Evolutionary conservation across 2,329 filamentous ascomycete genomes (phyloP).

Genomic region (Aspergillus tanneri): DNA sequence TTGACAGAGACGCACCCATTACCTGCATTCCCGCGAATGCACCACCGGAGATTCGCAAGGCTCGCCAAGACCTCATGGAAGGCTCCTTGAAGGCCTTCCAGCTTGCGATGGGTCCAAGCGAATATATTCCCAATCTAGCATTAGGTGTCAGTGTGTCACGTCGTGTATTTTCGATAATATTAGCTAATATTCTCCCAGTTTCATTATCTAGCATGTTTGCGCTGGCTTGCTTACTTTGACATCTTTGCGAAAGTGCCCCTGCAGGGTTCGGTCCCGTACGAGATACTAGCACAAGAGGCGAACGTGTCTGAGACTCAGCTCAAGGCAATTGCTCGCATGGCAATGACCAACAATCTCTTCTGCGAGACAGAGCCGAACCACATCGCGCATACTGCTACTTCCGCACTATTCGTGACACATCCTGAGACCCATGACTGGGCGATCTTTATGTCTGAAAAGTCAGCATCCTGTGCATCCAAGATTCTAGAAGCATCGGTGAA

Average conservation of each 20-base stretch:
- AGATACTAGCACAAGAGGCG: constrained; percentile 25
- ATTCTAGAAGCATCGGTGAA: constrained; percentile 22
- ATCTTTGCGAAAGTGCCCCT: constrained; percentile 31
- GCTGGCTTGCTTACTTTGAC: constrained; percentile 32
- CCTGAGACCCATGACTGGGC: constrained; percentile 49
- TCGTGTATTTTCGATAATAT: too few species aligned
- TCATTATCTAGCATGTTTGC: constrained; percentile 11
- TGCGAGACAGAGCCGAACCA: constrained; percentile 50
- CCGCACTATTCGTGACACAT: constrained; percentile 44
- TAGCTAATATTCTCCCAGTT: neutral
- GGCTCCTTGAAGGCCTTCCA: neutral
- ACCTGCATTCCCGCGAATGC: neutral
- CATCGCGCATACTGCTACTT: constrained; percentile 58
- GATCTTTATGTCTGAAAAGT: constrained; percentile 46
- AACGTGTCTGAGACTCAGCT: constrained; percentile 26
- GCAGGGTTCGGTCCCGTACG: constrained; percentile 24
- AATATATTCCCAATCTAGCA: neutral
- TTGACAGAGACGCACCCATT: neutral
- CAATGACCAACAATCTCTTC: constrained; percentile 59
- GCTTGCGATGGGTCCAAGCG: neutral
- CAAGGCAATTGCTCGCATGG: constrained; percentile 50
- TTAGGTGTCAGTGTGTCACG: neutral
- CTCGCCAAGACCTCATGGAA: neutral
- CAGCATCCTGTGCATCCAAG: constrained; percentile 15
- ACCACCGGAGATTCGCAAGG: neutral